Evolutionary conservation across 192 early-diverging fungal species (phyloP).

Genomic region (Rhizophagus clarus): DNA sequence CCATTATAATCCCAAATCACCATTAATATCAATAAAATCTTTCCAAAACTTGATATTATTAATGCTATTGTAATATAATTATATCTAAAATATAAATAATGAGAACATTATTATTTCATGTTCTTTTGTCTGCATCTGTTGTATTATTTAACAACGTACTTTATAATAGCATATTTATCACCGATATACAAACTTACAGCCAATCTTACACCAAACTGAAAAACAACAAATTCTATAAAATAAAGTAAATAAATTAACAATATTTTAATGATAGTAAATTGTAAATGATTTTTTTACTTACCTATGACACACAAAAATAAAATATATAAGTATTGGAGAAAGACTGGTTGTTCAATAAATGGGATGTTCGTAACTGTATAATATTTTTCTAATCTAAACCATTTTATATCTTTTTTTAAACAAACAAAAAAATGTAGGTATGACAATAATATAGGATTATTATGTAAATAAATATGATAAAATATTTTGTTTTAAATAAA

Average conservation of each 20-base stretch:
- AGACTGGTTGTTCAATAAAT: slow-evolving; percentile 64
- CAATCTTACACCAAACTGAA: slow-evolving; percentile 58
- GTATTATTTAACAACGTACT: slow-evolving; percentile 35
- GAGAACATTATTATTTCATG: too few relatives aligned
- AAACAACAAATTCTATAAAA: slow-evolving; percentile 56
- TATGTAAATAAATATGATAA: background rate
- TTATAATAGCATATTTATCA: slow-evolving; percentile 45
- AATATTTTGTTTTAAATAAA: background rate
- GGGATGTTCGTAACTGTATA: slow-evolving; percentile 52
- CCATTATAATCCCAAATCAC: slow-evolving; percentile 91
- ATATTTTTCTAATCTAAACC: slow-evolving; percentile 84
- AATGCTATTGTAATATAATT: slow-evolving; percentile 70
- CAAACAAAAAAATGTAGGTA: background rate
- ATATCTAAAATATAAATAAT: slow-evolving; percentile 42
- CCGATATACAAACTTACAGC: slow-evolving; percentile 50
- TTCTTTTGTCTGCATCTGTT: background rate
- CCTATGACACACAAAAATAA: slow-evolving; percentile 69
- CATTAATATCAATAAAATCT: slow-evolving; percentile 83
- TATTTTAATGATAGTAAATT: background rate
- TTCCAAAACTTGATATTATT: slow-evolving; percentile 85
- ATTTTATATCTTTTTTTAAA: slow-evolving; percentile 85
- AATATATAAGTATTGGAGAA: slow-evolving; percentile 79
- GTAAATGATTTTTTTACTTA: slow-evolving; percentile 32
- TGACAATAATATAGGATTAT: background rate
- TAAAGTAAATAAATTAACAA: background rate